Conservation (phyloP, 2,329 filamentous ascomycete genomes). For the Paramyrothecium sp. region DNA sequence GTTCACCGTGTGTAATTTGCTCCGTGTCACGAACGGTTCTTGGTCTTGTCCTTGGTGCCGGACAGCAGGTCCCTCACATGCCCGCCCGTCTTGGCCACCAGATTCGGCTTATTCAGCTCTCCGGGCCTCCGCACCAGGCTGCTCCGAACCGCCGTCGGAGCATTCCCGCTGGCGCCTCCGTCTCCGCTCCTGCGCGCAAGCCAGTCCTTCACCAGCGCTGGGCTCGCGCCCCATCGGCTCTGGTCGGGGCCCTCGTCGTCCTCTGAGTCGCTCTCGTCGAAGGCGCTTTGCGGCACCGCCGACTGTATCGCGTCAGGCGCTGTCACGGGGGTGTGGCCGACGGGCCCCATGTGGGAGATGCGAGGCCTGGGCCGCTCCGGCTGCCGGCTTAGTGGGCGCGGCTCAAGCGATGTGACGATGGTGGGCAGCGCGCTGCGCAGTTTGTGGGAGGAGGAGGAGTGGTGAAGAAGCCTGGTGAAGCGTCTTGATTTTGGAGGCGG, state of each 20-base stretch:
- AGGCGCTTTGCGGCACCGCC: slow-evolving; percentile 24
- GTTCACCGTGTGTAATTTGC: too few relatives aligned
- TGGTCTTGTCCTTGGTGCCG: slow-evolving; percentile 17
- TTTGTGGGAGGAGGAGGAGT: neutral
- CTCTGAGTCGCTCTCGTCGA: slow-evolving; percentile 30
- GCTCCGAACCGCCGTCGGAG: slow-evolving; percentile 8
- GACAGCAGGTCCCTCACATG: slow-evolving; percentile 22
- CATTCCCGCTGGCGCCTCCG: slow-evolving; percentile 7
- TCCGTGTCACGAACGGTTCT: too few relatives aligned
- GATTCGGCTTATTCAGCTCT: slow-evolving; percentile 4
- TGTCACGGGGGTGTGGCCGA: neutral
- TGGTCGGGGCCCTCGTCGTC: slow-evolving; percentile 11
- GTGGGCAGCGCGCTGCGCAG: neutral
- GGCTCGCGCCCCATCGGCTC: slow-evolving; percentile 15
- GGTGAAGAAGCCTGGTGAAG: neutral
- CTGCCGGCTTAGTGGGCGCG: neutral
- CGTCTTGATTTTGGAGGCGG: neutral
- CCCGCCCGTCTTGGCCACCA: slow-evolving; percentile 16
- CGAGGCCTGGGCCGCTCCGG: neutral
- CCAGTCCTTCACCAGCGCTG: slow-evolving; percentile 18
- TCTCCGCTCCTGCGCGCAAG: slow-evolving; percentile 17
- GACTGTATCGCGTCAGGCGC: neutral
- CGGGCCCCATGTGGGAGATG: neutral
- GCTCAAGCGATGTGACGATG: neutral
- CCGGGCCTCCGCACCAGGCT: slow-evolving; percentile 5